Evolutionary conservation across 2,329 filamentous ascomycete species (phyloP), one percentile per base, ranked within the genome.

Genomic region (Penicillium expansum): DNA sequence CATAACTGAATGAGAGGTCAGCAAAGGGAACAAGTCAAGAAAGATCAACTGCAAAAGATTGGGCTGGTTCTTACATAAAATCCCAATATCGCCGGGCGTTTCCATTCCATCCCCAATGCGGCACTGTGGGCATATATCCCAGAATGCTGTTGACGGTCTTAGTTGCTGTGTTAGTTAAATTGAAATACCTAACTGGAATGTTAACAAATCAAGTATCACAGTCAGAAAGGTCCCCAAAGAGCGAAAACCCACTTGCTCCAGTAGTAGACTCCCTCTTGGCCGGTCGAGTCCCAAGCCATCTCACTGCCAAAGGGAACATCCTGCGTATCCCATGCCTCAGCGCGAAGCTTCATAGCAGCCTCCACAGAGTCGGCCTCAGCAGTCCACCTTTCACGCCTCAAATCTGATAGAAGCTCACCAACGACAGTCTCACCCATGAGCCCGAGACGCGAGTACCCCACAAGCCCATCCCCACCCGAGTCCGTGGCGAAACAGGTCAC

Each of bases 281-380:
- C 83, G 0, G 83, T 86, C 0, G 80, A 84, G 56, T 86, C 84
- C 84, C 84, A 86, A 0, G 83, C 79, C 81, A 84, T 83, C 66
- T 86, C 84, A 49, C 81, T 84, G 0, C 83, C 83, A 58, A 80
- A 86, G 0, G 84, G 84, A 5, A 82, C 79, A 8, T 76, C 74
- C 50, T 80, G 70, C 0, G 70, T 71, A n/a, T 80, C 68, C 83
- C 84, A 86, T 1, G 71, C 63, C 3, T 74, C 59, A 1, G 82
- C 81, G 1, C 83, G 77, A 4, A 67, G 47, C 32, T 48, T 48
- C 47, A 48, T 48, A 29, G 22, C 47, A 48, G 30, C 33, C 16
- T 48, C 47, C 10, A 27, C 16, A 27, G 32, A 24, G 4, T 18
- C 22, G 16, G 33, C 33, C 32, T 48, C 32, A 11, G 16, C 6